Conservation (phyloP, 2,329 filamentous ascomycete genomes). For the Apiospora aurea region DNA sequence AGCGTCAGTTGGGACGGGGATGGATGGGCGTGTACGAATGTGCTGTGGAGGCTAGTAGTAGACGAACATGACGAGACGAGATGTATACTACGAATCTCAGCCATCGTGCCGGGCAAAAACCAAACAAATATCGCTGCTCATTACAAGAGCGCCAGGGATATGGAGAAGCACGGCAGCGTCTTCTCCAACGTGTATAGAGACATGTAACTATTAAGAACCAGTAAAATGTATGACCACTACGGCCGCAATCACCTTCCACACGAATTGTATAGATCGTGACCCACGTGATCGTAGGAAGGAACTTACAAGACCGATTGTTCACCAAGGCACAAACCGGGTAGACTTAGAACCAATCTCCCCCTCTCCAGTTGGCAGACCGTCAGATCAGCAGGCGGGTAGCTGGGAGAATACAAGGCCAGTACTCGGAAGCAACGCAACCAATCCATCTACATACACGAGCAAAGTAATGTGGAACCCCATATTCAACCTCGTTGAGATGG, state of each 20-base stretch:
- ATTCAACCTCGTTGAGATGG: neutral
- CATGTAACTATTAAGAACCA: constrained; percentile 19
- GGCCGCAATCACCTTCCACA: neutral
- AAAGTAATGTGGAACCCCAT: too few relatives aligned
- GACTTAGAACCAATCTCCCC: too few relatives aligned
- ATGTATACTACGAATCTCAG: neutral
- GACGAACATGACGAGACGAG: neutral
- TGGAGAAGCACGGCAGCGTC: neutral
- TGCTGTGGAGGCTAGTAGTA: neutral
- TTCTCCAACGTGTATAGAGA: constrained; percentile 17
- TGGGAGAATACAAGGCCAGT: too few relatives aligned
- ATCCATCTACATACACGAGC: neutral
- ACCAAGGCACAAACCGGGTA: too few relatives aligned
- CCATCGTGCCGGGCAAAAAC: neutral
- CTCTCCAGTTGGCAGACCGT: too few relatives aligned
- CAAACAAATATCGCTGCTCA: constrained; percentile 4
- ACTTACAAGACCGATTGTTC: too few relatives aligned
- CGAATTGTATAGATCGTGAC: neutral
- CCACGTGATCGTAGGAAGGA: too few relatives aligned
- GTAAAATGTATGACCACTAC: constrained; percentile 17
- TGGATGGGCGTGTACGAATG: neutral
- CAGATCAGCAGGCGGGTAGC: too few relatives aligned
- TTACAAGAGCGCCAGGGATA: neutral
- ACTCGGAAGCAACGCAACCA: too few relatives aligned
- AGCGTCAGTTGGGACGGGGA: neutral